Percentiles rank a stretch among this genome's conserved stretches.
Evolutionary conservation across 1,284 basidiomycete species (phyloP).

Genomic region (Rhizoctonia solani): DNA sequence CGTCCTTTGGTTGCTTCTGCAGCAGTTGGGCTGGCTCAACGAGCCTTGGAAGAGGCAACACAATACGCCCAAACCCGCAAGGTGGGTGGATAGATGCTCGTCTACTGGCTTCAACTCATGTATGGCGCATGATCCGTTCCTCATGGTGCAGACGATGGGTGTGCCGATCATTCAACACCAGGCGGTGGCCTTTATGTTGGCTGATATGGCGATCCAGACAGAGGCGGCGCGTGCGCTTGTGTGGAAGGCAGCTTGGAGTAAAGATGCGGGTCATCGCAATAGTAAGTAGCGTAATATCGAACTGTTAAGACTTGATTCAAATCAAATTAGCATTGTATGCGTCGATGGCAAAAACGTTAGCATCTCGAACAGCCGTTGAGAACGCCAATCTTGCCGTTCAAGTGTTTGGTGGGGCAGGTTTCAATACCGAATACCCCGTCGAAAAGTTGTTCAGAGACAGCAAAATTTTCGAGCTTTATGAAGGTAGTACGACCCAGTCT

Average conservation of each 20-base stretch:
- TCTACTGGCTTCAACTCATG: not conserved
- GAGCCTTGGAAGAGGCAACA: constrained; percentile 55
- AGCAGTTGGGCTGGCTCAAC: constrained; percentile 56
- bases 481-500: constrained; percentile 39
- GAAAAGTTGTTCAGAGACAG: constrained; percentile 56
- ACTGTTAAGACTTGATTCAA: not conserved
- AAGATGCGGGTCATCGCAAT: constrained; percentile 54
- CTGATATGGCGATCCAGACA: constrained; percentile 58
- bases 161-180: constrained; percentile 58
- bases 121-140: not conserved
- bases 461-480: constrained; percentile 53
- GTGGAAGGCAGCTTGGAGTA: constrained; percentile 54
- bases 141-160: constrained; percentile 53
- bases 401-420: constrained; percentile 53
- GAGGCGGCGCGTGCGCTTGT: constrained; percentile 54
- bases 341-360: constrained; percentile 56
- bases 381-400: constrained; percentile 55
- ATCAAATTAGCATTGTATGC: constrained; percentile 51
- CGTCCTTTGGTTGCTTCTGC: constrained; percentile 55
- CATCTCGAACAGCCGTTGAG: constrained; percentile 49
- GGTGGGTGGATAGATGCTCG: constrained; percentile 39
- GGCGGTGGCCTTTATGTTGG: constrained; percentile 57
- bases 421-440: constrained; percentile 57
- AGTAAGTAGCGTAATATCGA: constrained; percentile 42
- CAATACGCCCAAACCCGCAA: constrained; percentile 56